Evolutionary conservation across 1,284 basidiomycete genomes (phyloP), one percentile per base, ranked within the genome.

Genomic region (Xanthoconium separans): DNA sequence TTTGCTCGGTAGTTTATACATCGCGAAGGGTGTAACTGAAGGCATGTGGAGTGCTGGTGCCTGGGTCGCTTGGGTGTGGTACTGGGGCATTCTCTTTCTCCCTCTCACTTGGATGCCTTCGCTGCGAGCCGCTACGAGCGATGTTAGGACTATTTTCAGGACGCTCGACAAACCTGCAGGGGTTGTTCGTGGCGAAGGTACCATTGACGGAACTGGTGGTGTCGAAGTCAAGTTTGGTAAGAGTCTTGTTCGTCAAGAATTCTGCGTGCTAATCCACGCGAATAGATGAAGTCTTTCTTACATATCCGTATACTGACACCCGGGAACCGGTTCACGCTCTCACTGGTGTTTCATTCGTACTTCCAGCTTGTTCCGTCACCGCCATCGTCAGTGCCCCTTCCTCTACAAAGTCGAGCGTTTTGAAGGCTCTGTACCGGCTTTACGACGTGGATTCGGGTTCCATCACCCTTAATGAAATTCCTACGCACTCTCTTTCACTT

Each of bases 401-500:
- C 6, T 77, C 87, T 13, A 88, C 91, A 39, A 94, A 93, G 69
- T 89, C 87, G 9, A 93, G 93, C 0, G 82, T 95, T 51, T 73
- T 93, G 51, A 85, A 91, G 16, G 77, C 94, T 44, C 77, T 97
- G 15, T 96, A 92, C 70, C 82, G 93, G 44, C 94, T 97, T 75
- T 95, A 96, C 70, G 94, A 96, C 65, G 78, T 93, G 20, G 77
- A 80, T 51, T 89, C 89, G 33, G 78, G 87, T 58, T 77, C 84
- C 31, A 89, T 91, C 60, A 70, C 83, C 47, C 85, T 95, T 58
- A 92, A 96, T 64, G 91, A 90, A 2, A 81, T 89, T 64, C 91
- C 96, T 63, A 89, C 97, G 54, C 81, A 88, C 34, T 85, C 93
- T 59, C 81, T 96, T 13, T 94, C 92, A 0, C 91, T 95, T 66